Percentiles rank a stretch among this genome's conserved stretches.
phyloP scores from a whole-genome alignment of 2,329 filamentous ascomycete genomes.

The Sordariomycetes sp. region DNA sequence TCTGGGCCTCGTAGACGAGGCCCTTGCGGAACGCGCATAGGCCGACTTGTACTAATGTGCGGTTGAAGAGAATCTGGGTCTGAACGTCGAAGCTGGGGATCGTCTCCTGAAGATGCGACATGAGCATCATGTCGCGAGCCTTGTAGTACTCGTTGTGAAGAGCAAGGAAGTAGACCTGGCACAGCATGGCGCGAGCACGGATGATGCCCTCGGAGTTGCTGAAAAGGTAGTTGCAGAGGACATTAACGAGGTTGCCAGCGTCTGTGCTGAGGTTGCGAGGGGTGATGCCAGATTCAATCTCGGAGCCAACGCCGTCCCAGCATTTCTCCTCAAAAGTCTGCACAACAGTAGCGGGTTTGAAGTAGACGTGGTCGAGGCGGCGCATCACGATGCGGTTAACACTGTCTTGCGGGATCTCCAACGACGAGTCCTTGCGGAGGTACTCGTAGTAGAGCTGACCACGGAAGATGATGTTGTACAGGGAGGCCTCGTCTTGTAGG shows the following conservation, averaged over 20 bases:
- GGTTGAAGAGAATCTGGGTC: conserved; percentile 98
- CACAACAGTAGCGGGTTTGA: conserved; percentile 93
- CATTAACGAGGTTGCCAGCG: conserved; percentile 67
- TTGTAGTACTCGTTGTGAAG: conserved; percentile 98
- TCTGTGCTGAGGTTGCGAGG: conserved; percentile 61
- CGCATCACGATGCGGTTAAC: conserved; percentile 91
- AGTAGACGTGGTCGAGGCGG: conserved; percentile 94
- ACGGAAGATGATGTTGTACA: conserved; percentile 90
- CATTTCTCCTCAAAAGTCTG: conserved; percentile 89
- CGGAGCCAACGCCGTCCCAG: conserved; percentile 69
- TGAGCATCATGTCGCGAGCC: conserved; percentile 97
- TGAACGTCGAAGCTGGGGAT: conserved; percentile 94
- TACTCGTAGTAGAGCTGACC: conserved; percentile 82
- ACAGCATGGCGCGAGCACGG: conserved; percentile 91
- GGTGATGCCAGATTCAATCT: conserved; percentile 71
- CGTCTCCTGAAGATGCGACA: conserved; percentile 97
- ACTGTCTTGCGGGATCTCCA: conserved; percentile 74
- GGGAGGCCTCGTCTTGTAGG: conserved; percentile 76
- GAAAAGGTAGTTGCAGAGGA: conserved; percentile 93
- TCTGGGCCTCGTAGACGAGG: conserved; percentile 94
- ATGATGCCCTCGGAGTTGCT: conserved; percentile 91
- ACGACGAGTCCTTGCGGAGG: conserved; percentile 58
- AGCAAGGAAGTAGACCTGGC: conserved; percentile 96
- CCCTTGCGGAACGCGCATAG: conserved; percentile 97
- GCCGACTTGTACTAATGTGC: conserved; percentile 93